phyloP scores from a whole-genome alignment of 257 asterid genomes.

The Parsonsia alboflavescens region DNA sequence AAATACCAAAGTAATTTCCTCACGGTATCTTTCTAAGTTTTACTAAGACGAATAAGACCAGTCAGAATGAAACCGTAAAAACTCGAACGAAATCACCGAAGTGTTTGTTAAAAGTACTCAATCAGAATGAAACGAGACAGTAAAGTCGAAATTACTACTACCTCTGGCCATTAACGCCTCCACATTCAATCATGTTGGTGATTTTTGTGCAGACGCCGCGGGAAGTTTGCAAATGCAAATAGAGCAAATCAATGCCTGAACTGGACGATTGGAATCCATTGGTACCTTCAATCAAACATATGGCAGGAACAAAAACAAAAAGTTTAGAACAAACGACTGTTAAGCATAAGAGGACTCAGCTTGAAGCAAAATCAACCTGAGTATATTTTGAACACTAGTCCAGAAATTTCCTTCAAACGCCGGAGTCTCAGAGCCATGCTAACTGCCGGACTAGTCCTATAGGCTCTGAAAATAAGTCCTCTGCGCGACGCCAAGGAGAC shows the following conservation, averaged over 20 bases:
- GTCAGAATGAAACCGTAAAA: background rate
- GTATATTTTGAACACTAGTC: conserved; percentile 33
- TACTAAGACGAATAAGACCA: background rate
- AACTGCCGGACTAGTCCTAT: background rate
- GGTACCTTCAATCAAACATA: conserved; percentile 20
- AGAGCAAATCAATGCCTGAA: conserved; percentile 21
- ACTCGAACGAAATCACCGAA: conserved; percentile 4
- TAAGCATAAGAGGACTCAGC: background rate
- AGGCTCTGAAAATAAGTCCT: background rate
- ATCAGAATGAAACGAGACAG: conserved; percentile 1
- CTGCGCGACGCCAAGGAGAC: background rate
- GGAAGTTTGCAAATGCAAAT: conserved; percentile 24
- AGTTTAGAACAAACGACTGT: background rate
- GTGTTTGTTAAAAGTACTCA: background rate
- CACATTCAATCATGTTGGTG: conserved; percentile 17
- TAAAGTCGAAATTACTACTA: conserved; percentile 15
- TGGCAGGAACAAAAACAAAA: background rate
- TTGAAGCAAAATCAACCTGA: conserved; percentile 29
- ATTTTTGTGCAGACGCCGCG: conserved; percentile 16
- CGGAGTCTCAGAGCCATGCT: conserved; percentile 46
- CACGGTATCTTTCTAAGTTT: background rate
- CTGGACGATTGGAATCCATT: conserved; percentile 15
- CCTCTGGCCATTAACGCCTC: conserved; percentile 38
- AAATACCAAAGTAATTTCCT: background rate
- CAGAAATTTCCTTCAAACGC: conserved; percentile 31